These are phyloP conservation scores for Gossypioides kirkii DNA, from an alignment of 345 rosid genomes.

Conservation along the genomic window DNA sequence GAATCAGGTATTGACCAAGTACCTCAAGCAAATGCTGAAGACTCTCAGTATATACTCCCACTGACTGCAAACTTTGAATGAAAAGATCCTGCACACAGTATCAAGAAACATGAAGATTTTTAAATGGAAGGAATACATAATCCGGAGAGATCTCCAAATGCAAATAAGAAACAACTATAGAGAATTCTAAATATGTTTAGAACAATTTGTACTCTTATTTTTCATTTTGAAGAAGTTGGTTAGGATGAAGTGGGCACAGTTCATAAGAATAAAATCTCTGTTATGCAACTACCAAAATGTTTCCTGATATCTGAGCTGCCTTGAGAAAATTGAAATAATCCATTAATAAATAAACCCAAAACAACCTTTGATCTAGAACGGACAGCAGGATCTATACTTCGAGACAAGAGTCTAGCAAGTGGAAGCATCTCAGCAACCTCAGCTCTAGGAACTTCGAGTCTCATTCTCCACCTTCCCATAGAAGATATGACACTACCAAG, in stretches of 20 bases:
- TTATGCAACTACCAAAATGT: background rate
- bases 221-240: background rate
- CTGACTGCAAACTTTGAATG: conserved; percentile 83
- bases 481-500: conserved; percentile 94
- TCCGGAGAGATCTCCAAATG: conserved; percentile 15
- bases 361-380: conserved; percentile 89
- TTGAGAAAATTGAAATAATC: background rate
- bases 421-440: conserved; percentile 99
- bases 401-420: conserved; percentile 93
- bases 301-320: background rate
- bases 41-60: conserved; percentile 70
- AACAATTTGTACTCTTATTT: background rate
- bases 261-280: background rate
- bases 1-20: conserved; percentile 14
- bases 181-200: background rate
- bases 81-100: conserved; percentile 70
- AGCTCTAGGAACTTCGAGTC: conserved; percentile 97
- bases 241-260: background rate
- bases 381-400: conserved; percentile 97
- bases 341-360: conserved; percentile 22
- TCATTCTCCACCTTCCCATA: conserved; percentile 99
- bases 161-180: conserved; percentile 1
- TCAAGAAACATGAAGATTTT: conserved; percentile 13
- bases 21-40: conserved; percentile 88
- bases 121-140: background rate